Evolutionary conservation across 805 yeast species (phyloP), one percentile per base, ranked within the genome.

Genomic region (Starmerella bombicola): DNA sequence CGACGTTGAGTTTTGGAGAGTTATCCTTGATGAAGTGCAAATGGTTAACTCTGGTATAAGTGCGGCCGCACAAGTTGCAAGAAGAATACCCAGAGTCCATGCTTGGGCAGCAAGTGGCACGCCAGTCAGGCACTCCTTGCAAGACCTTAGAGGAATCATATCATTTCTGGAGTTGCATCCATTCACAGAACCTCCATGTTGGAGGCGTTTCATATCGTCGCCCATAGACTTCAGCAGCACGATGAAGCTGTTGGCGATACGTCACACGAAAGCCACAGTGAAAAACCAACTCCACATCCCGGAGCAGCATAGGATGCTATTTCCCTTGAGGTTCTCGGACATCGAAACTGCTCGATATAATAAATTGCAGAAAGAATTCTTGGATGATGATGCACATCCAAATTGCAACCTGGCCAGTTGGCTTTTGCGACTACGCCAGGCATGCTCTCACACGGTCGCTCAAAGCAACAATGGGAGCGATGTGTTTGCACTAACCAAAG

Each of bases 81-180:
- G 80, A 2, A 62, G 81, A 28, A 72, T 91, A 20, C 88, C 95
- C 4, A 67, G 95, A 38, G 71, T 74, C 34, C 96, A 91, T 61
- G 76, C 95, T 0, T 91, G 97, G 97, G 96, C 94, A 13, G 95
- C 86, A 0, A 82, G 95, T 1, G 98, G 98, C 5, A 91, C 98
- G 0, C 93, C 96, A 0, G 78, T 85, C 13, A 75, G 77, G 48
- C 71, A 71, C 46, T 68, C 73, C 30, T 60, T 80, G 31, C 57
- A 66, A 24, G 95, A 88, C 58, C 65, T 86, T 35, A 74, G 71
- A 33, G 79, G 93, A 0, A 67, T 84, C 4, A 55, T 86, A 25
- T 69, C 73, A 12, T 88, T 83, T 53, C 58, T 85, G 45, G 66
- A 77, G 47, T 56, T 74, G 13, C 63, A 66, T 28, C 98, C 97